Base-by-base conservation (phyloP, 495 filamentous ascomycete genomes). In the Terfezia claveryi region DNA sequence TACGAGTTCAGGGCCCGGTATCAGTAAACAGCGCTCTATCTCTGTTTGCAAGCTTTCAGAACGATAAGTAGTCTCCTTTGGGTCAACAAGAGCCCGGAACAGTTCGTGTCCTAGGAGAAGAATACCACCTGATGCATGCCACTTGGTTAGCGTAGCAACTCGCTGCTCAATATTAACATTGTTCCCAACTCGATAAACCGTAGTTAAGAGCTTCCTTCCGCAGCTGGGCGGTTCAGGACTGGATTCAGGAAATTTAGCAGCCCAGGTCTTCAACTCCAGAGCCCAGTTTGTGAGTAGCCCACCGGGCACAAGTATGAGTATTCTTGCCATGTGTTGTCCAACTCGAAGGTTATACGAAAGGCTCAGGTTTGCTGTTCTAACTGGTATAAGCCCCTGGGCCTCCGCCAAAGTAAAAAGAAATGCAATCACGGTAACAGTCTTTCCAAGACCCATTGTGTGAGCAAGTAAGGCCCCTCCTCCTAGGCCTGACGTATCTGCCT, bases 381-480 rank as follows among this genome's bases (percentile, higher is more conserved):
- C 12, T 46, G 41, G 41, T 14, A 4, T 14, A 14, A 0, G 12
- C 14, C 41, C 41, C 17, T 46, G 41, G 41, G 17, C 41, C 17
- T 46, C 41, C 3, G 14, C 32, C 9, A 51, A 55, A 55, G 8
- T 51, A 37, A 52, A 38, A 27, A 57, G 41, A 23, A 51, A 23
- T 23, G 77, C 76, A 68, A 67, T 76, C 70, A 81, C 72, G 62
- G 94, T 88, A 77, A 94, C 83, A 0, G 89, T 94, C 67, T 96
- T 96, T 12, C 88, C 88, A 14, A 96, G 68, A 2, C 88, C 88
- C 89, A 94, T 94, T 1, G 85, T 85, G 64, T 94, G 88, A 2
- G 88, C 85, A 27, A 96, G 74, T 3, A 95, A 70, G 61, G 85
- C 92, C 6, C 88, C 88, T 23, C 23, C 23, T 2, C 50, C n/a